Evolutionary conservation across 2,329 filamentous ascomycete genomes (phyloP), one percentile per base, ranked within the genome.

Genomic region (Tolypocladium sp.): DNA sequence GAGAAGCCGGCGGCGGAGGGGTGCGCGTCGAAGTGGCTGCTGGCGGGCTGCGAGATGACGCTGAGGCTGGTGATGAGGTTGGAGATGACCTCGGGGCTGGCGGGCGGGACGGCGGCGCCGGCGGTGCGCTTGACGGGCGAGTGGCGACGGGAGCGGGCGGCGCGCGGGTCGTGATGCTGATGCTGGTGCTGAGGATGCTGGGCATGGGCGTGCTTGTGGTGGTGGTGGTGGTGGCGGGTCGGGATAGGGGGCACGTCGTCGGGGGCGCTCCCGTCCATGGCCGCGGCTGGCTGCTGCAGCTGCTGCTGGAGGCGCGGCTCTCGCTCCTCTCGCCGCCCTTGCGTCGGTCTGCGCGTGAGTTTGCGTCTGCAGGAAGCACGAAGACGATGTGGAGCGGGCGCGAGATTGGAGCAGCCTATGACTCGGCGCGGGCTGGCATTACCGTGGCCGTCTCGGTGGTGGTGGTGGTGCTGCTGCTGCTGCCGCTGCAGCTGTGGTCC

Each of bases 21-120:
- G 27, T 8, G 17, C 15, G 15, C 17, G 66, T 92, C 88, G 69
- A 91, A 91, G 69, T 90, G 86, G 61, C 82, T 79, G 70, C 82
- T 84, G 58, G 87, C 82, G 27, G 89, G 87, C 55, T 83, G 80
- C 25, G 86, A 88, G 65, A 83, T 90, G 67, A 85, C 84, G 65
- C 84, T 84, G 42, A 88, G 79, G 58, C 82, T 91, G 63, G 86
- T 90, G 74, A 89, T 92, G 58, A 85, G 77, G 58, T 80, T 83
- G 33, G 83, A 86, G 60, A 88, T 91, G 70, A 92, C 82, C 69
- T 90, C 87, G 60, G 88, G 87, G 55, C 84, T 84, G 17, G 83
- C 79, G 46, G 80, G 77, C 33, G 75, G 68, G 52, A 76, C 62
- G 59, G 60, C 62, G 54, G 51, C 17, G 60, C 52, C 61, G 58